Evolutionary conservation across 441 rosid species (phyloP), one percentile per base, ranked within the genome.

Genomic region (Brassica balearica): DNA sequence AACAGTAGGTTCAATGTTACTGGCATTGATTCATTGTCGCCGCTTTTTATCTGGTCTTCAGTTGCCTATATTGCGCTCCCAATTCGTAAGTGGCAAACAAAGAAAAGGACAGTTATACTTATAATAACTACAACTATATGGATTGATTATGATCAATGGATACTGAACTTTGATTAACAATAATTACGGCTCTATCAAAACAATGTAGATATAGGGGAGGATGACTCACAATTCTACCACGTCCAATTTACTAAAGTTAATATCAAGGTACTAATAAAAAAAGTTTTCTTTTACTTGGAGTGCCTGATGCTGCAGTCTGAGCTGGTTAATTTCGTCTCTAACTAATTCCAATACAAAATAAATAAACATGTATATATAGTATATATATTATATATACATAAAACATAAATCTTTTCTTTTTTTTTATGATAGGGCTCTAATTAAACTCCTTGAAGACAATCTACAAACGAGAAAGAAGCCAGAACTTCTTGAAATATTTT

Each of bases 71-170:
- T 78, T 60, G 64, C 74, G 77, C 74, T 58, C 20, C 75, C 25
- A 71, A 56, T 27, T 38, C 71, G 36, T 51, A 73, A 78, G 82
- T 78, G 82, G 82, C 77, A 73, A 78, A 68, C 82, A 78, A 61
- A 68, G 69, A 73, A 22, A 73, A 22, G 19, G 59, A 46, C 65
- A 61, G 8, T 2, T 48, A 32, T 68, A 60, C 32, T 60, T 72
- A 68, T 46, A 60, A 72, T 78, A 78, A 48, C 14, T 61, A 43
- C 62, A 77, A 56, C 43, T 59, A 43, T 59, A 43, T 29, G 34
- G 46, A 71, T 41, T 25, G 67, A 69, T 65, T 51, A 29, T 48
- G n/a, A 34, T 25, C 14, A 53, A 71, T 41, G 41, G 8, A 43
- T 20, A 46, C 41, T 46, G 14, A 60, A 60, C 20, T 14, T 65